Evolutionary conservation across 345 rosid genomes (phyloP).

Genomic region (Rubroshorea leprosula): DNA sequence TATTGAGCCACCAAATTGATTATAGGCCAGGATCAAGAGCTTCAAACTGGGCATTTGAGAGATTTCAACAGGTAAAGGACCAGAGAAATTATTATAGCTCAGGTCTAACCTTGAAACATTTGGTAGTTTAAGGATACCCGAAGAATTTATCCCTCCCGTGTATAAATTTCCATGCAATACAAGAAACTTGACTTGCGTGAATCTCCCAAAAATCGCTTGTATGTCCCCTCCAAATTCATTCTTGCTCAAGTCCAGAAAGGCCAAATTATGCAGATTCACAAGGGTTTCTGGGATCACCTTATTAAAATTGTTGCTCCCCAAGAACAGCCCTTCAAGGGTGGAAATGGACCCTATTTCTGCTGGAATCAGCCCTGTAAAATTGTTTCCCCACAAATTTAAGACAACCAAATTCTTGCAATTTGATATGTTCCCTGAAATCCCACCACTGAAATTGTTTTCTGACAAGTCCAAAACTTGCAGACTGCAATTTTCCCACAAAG

Average conservation of each 20-base stretch:
- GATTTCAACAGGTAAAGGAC: constrained; percentile 57
- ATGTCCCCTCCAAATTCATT: constrained; percentile 61
- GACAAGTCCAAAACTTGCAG: constrained; percentile 56
- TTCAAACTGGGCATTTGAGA: constrained; percentile 51
- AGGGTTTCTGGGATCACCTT: constrained; percentile 60
- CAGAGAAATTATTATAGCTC: constrained; percentile 67
- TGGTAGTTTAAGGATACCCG: constrained; percentile 57
- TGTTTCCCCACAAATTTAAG: constrained; percentile 65
- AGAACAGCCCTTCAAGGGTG: constrained; percentile 48
- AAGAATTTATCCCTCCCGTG: constrained; percentile 53
- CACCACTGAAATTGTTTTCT: constrained; percentile 43
- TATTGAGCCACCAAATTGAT: constrained; percentile 56
- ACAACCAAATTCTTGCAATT: constrained; percentile 46
- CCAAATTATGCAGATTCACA: constrained; percentile 45
- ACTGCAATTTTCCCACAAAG: constrained; percentile 48
- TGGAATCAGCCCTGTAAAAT: constrained; percentile 54
- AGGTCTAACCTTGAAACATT: constrained; percentile 60
- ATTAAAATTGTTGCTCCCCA: constrained; percentile 66
- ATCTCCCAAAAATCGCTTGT: constrained; percentile 65
- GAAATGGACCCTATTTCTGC: constrained; percentile 55
- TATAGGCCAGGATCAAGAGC: constrained; percentile 57
- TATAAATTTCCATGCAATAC: constrained; percentile 53
- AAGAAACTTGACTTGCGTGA: constrained; percentile 54
- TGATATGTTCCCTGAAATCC: constrained; percentile 43
- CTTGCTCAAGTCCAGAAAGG: constrained; percentile 62